Conservation (phyloP, 805 yeast genomes). For the Scheffersomyces spartinae region DNA sequence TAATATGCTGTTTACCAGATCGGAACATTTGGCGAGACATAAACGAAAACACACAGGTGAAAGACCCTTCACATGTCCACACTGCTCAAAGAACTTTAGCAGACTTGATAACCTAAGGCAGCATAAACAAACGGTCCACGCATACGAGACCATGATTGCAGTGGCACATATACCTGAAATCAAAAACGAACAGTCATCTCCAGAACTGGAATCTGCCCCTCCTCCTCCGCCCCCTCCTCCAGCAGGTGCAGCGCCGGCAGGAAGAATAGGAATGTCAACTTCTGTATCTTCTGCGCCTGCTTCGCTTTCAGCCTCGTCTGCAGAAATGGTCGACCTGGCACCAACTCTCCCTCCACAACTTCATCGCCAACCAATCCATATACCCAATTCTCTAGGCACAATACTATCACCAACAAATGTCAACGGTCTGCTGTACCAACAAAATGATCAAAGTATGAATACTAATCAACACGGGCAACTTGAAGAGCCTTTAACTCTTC, state of each 20-base stretch:
- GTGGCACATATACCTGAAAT: not conserved
- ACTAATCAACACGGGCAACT: conserved; percentile 1
- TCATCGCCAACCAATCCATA: conserved; percentile 4
- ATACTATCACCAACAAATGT: not conserved
- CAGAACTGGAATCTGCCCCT: no score
- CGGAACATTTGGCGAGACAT: conserved; percentile 89
- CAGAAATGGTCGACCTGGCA: conserved; percentile 1
- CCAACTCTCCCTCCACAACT: conserved; percentile 11
- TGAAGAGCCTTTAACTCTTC: no score
- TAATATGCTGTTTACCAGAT: conserved; percentile 77
- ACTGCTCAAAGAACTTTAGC: conserved; percentile 68
- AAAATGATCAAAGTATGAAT: conserved; percentile 1
- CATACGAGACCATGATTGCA: conserved; percentile 25
- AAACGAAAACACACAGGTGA: conserved; percentile 92
- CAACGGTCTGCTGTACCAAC: conserved; percentile 1
- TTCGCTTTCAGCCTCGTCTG: not conserved
- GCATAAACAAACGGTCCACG: conserved; percentile 68
- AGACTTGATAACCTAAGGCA: conserved; percentile 83
- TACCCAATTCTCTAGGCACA: not conserved
- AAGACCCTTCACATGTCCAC: conserved; percentile 80
- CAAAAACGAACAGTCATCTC: not conserved
- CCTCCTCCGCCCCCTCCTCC: not conserved
- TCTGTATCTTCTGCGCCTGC: conserved; percentile 1
- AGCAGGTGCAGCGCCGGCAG: conserved; percentile 3
- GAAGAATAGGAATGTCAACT: conserved; percentile 2